Evolutionary conservation across 192 early-diverging fungal species (phyloP).

Genomic region (Rhizophlyctis rosea): DNA sequence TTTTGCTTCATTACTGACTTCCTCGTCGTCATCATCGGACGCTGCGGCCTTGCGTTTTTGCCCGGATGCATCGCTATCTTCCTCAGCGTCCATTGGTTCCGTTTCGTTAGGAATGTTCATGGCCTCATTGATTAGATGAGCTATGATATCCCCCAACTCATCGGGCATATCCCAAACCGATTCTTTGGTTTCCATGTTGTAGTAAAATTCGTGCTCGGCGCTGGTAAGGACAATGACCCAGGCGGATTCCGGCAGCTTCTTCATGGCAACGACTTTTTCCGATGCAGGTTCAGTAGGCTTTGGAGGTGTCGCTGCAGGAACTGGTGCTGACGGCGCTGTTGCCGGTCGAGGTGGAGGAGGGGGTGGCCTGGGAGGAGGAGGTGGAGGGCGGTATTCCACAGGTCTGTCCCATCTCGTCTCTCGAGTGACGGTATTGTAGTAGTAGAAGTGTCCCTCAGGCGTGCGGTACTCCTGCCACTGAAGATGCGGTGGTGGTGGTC

Average conservation of each 20-base stretch:
- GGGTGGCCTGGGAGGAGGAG: constrained; percentile 16
- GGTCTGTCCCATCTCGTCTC: constrained; percentile 65
- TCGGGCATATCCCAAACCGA: constrained; percentile 70
- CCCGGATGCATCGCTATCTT: constrained; percentile 10
- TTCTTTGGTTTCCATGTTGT: constrained; percentile 63
- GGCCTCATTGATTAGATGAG: constrained; percentile 50
- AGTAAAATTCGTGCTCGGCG: constrained; percentile 72
- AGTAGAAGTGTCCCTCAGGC: constrained; percentile 66
- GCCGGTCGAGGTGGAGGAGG: constrained; percentile 15
- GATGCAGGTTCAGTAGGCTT: background rate
- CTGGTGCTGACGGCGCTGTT: no score
- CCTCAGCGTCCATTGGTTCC: constrained; percentile 22
- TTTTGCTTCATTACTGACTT: constrained; percentile 14
- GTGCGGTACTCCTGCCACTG: constrained; percentile 34
- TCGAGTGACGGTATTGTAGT: constrained; percentile 67
- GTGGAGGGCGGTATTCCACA: constrained; percentile 18
- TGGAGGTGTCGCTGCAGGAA: background rate
- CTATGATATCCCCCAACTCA: constrained; percentile 49
- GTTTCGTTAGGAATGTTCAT: constrained; percentile 35
- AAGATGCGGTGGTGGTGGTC: background rate
- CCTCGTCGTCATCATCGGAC: constrained; percentile 1
- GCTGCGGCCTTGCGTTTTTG: constrained; percentile 16
- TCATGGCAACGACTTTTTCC: constrained; percentile 30
- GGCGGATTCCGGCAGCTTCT: constrained; percentile 59
- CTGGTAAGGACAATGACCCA: constrained; percentile 76